A percentile compares a stretch with the other conserved stretches of the same genome.
These are phyloP conservation scores for Leptographium lundbergii DNA, from an alignment of 2,329 filamentous ascomycete genomes.

Conservation along the genomic window DNA sequence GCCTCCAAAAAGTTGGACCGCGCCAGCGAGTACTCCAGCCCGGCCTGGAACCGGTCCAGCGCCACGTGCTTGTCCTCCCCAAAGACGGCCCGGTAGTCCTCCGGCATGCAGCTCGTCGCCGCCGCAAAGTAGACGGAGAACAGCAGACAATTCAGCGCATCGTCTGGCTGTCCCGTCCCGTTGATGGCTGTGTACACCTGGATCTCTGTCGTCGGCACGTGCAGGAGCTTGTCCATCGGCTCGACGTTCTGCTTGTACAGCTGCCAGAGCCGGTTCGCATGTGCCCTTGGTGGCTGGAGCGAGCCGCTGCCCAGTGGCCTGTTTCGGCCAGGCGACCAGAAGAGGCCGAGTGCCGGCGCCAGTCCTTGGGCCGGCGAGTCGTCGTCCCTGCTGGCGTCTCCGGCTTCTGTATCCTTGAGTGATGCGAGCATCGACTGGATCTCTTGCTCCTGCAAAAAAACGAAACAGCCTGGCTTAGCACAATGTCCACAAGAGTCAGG, in stretches of 20 bases:
- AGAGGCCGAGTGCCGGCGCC: conserved; percentile 5
- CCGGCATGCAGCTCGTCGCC: conserved; percentile 8
- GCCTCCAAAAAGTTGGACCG: conserved; percentile 12
- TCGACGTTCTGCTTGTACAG: conserved; percentile 11
- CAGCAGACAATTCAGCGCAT: conserved; percentile 9
- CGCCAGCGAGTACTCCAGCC: conserved; percentile 11
- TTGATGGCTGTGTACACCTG: conserved; percentile 12
- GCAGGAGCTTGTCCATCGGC: conserved; percentile 12
- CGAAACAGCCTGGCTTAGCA: no score
- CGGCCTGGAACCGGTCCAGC: conserved; percentile 8
- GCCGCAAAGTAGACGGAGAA: conserved; percentile 13
- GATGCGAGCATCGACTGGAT: conserved; percentile 10
- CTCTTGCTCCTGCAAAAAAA: conserved; percentile 10
- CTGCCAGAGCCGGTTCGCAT: conserved; percentile 12
- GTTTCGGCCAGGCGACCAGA: conserved; percentile 4
- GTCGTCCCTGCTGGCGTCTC: neutral
- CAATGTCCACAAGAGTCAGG: no score
- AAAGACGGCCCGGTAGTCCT: conserved; percentile 7
- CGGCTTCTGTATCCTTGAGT: conserved; percentile 2
- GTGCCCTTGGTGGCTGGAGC: conserved; percentile 9
- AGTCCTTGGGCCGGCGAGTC: neutral
- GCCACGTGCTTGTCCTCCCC: conserved; percentile 10
- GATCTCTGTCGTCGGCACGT: conserved; percentile 13
- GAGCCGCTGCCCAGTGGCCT: neutral
- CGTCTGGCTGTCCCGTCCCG: neutral